Conservation (phyloP, 495 filamentous ascomycete species). For the Viridothelium virens region DNA sequence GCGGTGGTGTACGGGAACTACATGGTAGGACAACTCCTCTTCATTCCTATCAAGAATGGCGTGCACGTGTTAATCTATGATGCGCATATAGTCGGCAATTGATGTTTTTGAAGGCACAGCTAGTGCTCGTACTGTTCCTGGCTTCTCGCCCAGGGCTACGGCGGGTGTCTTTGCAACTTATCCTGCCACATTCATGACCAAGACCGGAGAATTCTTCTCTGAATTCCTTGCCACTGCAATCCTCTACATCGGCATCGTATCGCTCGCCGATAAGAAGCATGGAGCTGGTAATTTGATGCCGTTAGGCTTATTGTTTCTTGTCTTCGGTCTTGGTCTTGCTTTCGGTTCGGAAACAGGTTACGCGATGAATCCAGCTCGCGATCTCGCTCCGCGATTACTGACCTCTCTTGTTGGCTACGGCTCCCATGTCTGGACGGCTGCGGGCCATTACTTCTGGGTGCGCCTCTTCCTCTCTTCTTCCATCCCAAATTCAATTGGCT, state of each 20-base stretch:
- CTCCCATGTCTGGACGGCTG: constrained; percentile 53
- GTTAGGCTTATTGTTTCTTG: constrained; percentile 52
- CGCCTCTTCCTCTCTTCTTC: constrained; percentile 14
- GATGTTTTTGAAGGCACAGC: constrained; percentile 48
- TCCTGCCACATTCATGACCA: constrained; percentile 51
- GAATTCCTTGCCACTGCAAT: constrained; percentile 56
- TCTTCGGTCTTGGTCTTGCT: constrained; percentile 60
- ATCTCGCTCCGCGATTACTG: constrained; percentile 57
- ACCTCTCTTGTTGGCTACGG: constrained; percentile 57
- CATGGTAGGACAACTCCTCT: constrained; percentile 10
- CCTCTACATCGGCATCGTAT: constrained; percentile 61
- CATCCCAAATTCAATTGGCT: background rate
- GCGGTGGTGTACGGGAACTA: constrained; percentile 35
- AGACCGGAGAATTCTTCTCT: constrained; percentile 52
- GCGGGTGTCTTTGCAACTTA: constrained; percentile 62
- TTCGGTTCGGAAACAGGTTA: constrained; percentile 67
- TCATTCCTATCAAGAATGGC: too few relatives aligned
- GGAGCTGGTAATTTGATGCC: constrained; percentile 44
- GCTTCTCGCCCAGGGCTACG: constrained; percentile 44
- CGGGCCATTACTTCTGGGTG: constrained; percentile 57
- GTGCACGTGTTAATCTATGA: constrained; percentile 4
- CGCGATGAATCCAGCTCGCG: constrained; percentile 58
- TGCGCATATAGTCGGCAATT: constrained; percentile 33
- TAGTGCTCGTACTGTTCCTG: constrained; percentile 50
- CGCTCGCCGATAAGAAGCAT: constrained; percentile 49